Conservation (phyloP, 2,329 filamentous ascomycete genomes). For the Pseudogymnoascus sp. region DNA sequence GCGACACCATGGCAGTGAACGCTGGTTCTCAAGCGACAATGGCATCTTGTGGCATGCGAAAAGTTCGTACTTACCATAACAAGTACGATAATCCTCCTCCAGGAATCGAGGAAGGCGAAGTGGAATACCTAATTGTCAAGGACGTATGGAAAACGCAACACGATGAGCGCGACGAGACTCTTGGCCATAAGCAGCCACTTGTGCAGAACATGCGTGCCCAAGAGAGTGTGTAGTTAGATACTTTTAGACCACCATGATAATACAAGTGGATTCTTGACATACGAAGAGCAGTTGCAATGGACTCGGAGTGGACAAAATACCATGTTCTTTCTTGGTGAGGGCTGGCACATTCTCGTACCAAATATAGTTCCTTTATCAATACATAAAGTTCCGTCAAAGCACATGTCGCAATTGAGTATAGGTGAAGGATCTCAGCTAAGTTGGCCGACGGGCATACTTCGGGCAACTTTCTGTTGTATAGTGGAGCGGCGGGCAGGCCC, state of each 20-base stretch:
- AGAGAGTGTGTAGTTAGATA: not conserved
- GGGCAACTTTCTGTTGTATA: not conserved
- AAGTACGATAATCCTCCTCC: slow-evolving; percentile 5
- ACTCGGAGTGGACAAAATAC: not conserved
- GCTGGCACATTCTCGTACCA: not conserved
- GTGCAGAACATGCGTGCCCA: not conserved
- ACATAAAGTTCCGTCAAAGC: not conserved
- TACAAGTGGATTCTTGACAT: not conserved
- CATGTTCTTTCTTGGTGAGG: not conserved
- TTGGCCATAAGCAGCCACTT: not conserved
- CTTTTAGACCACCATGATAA: not conserved
- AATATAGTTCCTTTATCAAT: not conserved
- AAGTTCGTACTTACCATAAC: not conserved
- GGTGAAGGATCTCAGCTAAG: not conserved
- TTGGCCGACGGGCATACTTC: not conserved
- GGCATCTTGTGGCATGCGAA: not conserved
- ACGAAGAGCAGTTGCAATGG: not conserved
- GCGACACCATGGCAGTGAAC: slow-evolving; percentile 29
- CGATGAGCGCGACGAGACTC: not conserved
- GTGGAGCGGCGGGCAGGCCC: not conserved
- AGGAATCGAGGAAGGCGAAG: slow-evolving; percentile 3
- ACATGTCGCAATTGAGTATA: not conserved
- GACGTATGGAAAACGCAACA: not conserved
- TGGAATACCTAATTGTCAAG: not conserved
- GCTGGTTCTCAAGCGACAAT: slow-evolving; percentile 22